Percentiles rank a stretch among this genome's conserved stretches.
Conservation (phyloP, 331 rosid species). For the Telfairia occidentalis region DNA sequence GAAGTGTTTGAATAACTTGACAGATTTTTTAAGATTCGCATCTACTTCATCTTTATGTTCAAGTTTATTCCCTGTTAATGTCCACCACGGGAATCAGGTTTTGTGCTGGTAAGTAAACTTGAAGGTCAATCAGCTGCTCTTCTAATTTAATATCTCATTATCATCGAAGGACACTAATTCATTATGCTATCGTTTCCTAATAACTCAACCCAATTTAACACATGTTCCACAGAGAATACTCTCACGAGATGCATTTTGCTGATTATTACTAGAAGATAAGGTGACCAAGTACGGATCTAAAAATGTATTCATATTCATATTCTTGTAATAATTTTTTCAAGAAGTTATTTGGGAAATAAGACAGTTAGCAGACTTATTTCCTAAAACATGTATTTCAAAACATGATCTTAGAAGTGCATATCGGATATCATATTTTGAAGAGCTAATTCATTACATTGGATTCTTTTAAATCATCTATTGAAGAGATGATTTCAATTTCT, state of each 20-base stretch:
- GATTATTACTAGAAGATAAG: slow-evolving; percentile 1
- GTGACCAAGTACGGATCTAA: background rate
- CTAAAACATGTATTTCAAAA: background rate
- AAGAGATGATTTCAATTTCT: background rate
- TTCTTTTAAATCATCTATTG: background rate
- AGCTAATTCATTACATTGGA: background rate
- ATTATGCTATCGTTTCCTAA: background rate
- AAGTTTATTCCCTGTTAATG: slow-evolving; percentile 4
- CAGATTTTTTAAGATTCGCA: background rate
- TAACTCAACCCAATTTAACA: background rate
- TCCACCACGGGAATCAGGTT: background rate
- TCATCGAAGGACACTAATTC: background rate
- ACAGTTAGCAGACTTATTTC: background rate
- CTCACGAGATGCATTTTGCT: slow-evolving; percentile 3
- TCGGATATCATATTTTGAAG: background rate
- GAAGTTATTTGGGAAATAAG: background rate
- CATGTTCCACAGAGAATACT: background rate
- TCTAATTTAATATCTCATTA: background rate
- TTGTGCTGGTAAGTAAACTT: background rate
- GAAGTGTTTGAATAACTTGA: background rate
- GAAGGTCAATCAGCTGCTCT: background rate
- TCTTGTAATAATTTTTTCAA: background rate
- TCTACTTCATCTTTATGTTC: background rate
- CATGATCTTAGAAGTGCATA: background rate
- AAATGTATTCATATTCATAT: background rate